Conservation (phyloP, 805 yeast genomes). For the Cyberlindnera maclurae region DNA sequence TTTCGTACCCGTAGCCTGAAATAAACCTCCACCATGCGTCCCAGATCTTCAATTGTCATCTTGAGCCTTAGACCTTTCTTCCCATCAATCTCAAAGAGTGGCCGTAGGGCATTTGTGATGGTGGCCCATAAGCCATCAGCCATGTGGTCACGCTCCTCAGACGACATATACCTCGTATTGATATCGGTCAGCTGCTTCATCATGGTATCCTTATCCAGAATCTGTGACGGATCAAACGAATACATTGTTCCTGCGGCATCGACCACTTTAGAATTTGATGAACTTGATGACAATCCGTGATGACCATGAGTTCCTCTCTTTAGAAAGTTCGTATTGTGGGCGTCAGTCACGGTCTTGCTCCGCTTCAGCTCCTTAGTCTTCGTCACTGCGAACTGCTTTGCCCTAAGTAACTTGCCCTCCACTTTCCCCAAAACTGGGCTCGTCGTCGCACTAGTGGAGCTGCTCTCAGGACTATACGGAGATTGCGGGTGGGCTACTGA, state of each 20-base stretch:
- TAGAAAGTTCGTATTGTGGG: slow-evolving; percentile 14
- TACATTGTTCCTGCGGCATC: slow-evolving; percentile 29
- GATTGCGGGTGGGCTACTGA: slow-evolving; percentile 11
- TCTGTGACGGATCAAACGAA: slow-evolving; percentile 28
- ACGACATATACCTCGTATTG: slow-evolving; percentile 22
- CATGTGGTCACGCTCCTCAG: slow-evolving; percentile 31
- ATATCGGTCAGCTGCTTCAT: slow-evolving; percentile 25
- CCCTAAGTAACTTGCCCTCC: slow-evolving; percentile 20
- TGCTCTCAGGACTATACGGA: slow-evolving; percentile 2
- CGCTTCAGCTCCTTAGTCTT: slow-evolving; percentile 20
- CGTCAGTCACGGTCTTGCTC: slow-evolving; percentile 8
- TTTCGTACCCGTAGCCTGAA: slow-evolving; percentile 31
- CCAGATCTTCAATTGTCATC: slow-evolving; percentile 52
- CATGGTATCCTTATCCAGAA: slow-evolving; percentile 24
- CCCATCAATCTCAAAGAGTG: slow-evolving; percentile 43
- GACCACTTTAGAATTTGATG: slow-evolving; percentile 29
- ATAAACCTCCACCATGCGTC: slow-evolving; percentile 37
- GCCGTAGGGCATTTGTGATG: slow-evolving; percentile 34
- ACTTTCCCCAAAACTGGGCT: slow-evolving; percentile 15
- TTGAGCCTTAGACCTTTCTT: slow-evolving; percentile 23
- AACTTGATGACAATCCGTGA: slow-evolving; percentile 28
- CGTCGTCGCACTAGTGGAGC: slow-evolving; percentile 4
- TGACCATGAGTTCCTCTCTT: slow-evolving; percentile 15
- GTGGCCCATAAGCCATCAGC: slow-evolving; percentile 47
- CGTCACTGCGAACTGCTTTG: slow-evolving; percentile 22